phyloP scores from a whole-genome alignment of 1,284 basidiomycete species.

The Rhodotorula sp. region DNA sequence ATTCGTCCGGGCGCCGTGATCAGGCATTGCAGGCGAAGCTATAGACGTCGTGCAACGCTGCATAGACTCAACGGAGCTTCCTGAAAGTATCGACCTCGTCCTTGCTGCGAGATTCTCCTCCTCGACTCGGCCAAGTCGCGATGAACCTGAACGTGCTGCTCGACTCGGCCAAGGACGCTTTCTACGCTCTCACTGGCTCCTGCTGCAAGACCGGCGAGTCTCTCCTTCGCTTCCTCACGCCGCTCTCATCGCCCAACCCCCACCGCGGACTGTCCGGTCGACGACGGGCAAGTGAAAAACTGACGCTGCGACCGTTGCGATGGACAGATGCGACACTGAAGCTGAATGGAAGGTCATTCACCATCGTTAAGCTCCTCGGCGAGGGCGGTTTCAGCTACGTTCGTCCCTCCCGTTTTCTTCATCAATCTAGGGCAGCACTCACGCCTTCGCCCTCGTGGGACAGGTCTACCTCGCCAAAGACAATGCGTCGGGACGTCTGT shows the following conservation, averaged over 20 bases:
- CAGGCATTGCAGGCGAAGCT: not conserved
- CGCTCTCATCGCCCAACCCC: not conserved
- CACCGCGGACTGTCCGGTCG: too few species aligned
- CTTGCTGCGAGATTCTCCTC: not conserved
- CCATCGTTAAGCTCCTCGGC: conserved; percentile 82
- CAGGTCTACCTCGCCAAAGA: conserved; percentile 45
- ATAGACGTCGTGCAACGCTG: not conserved
- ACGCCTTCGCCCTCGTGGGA: conserved; percentile 46
- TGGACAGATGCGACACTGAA: conserved; percentile 71
- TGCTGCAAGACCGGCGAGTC: conserved; percentile 59
- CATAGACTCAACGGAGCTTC: not conserved
- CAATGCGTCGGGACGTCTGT: conserved; percentile 63
- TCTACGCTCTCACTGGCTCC: conserved; percentile 74
- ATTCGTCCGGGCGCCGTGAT: not conserved
- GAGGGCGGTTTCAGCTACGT: conserved; percentile 96
- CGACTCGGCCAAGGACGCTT: conserved; percentile 72
- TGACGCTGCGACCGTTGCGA: not conserved
- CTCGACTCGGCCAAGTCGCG: too few species aligned
- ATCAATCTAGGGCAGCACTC: conserved; percentile 45
- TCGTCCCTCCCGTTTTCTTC: not conserved
- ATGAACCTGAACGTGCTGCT: conserved; percentile 51
- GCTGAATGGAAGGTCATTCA: conserved; percentile 89
- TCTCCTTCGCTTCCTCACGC: not conserved
- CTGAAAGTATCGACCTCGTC: not conserved
- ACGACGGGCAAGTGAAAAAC: not conserved